Evolutionary conservation across 1,284 basidiomycete genomes (phyloP).

Genomic region (Rhodofomes roseus): DNA sequence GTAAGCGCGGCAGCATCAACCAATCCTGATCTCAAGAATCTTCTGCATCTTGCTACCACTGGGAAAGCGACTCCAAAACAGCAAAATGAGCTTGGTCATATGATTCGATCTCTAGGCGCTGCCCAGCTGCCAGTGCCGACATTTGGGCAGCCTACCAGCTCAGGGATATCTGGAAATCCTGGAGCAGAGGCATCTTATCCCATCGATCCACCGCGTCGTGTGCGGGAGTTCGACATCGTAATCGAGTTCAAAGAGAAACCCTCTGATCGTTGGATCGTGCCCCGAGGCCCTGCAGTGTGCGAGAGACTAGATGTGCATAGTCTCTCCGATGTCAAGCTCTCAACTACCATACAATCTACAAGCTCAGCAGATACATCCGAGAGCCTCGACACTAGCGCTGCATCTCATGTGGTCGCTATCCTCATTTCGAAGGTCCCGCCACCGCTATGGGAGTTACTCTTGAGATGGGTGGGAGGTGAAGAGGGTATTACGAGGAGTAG

Average conservation of each 20-base stretch:
- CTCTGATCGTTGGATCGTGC: slow-evolving; percentile 60
- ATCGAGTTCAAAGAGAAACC: slow-evolving; percentile 64
- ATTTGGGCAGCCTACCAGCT: slow-evolving; percentile 1
- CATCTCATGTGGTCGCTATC: slow-evolving; percentile 41
- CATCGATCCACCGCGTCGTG: slow-evolving; percentile 1
- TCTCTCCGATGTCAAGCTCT: slow-evolving; percentile 15
- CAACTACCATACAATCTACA: slow-evolving; percentile 9
- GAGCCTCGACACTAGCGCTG: neutral
- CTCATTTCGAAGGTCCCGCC: slow-evolving; percentile 41
- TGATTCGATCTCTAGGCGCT: slow-evolving; percentile 54
- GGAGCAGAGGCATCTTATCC: neutral
- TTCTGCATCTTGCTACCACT: slow-evolving; percentile 56
- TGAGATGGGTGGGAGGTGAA: slow-evolving; percentile 53
- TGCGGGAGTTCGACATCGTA: slow-evolving; percentile 61
- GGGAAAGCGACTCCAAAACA: slow-evolving; percentile 59
- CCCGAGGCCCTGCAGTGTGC: slow-evolving; percentile 50
- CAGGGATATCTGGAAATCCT: slow-evolving; percentile 17
- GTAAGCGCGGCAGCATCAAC: slow-evolving; percentile 62
- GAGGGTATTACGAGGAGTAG: slow-evolving; percentile 42
- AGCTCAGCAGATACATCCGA: slow-evolving; percentile 15
- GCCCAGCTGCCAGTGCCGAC: slow-evolving; percentile 8
- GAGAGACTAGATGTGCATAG: slow-evolving; percentile 30
- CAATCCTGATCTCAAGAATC: slow-evolving; percentile 59
- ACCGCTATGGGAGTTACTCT: slow-evolving; percentile 49
- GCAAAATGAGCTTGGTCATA: slow-evolving; percentile 56